Evolutionary conservation across 306 rosid species (phyloP), one percentile per base, ranked within the genome.

Genomic region (Vigna nakashimae): DNA sequence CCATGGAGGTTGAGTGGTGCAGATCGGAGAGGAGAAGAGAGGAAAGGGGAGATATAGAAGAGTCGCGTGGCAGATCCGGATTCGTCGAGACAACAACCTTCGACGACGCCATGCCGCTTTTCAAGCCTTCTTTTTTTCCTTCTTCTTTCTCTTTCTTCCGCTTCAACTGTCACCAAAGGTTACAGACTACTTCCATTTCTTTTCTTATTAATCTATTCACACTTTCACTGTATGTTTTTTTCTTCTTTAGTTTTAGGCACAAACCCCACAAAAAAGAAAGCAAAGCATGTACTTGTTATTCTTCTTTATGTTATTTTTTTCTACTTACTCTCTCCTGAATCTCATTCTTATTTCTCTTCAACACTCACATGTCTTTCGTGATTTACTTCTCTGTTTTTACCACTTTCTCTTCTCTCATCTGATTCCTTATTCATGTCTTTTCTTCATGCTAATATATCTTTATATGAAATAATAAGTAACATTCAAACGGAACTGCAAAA

Each of bases 11-110:
- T 28, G 7, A 38, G 26, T 43, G 53, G 34, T 49, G 46, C 1
- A 30, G 71, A 63, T 73, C 18, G 15, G 84, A 57, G 79, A 72
- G 78, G 16, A 45, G 38, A 22, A 45, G 38, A n/a, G n/a, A 4
- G 3, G 59, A 26, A 46, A 72, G 46, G 11, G 83, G 15, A 77
- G 89, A 82, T 40, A 85, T 69, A 73, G 93, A 85, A 4, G 93
- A 88, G 69, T 88, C 86, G 36, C 89, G 91, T 76, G 94, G 96
- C 80, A 88, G 92, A 88, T 94, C 98, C 88, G 94, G 55, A 87
- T 85, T 94, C 78, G 90, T 67, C 64, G 92, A 82, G 22, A 82
- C 90, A 78, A 93, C 83, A 78, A 93, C 83, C 82, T 93, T 91
- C 63, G 97, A 82, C 79, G 95, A 89, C 80, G 97, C 93, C 98